These are phyloP conservation scores for Arabidopsis lyrata DNA, from an alignment of 441 rosid species.

Conservation along the genomic window DNA sequence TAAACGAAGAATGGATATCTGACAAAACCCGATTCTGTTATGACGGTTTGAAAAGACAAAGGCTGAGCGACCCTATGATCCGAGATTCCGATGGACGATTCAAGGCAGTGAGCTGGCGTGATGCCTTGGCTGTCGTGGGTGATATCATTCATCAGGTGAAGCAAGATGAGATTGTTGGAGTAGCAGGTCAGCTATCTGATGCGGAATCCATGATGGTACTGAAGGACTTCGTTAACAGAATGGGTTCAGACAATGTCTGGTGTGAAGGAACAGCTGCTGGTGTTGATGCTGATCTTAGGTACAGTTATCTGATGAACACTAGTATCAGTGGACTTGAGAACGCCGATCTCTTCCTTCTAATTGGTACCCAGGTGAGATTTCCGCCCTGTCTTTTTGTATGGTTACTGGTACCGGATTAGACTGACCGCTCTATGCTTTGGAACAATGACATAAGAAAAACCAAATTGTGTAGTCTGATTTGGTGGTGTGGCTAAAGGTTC, in stretches of 20 bases:
- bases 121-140: slow-evolving; percentile 88
- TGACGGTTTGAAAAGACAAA: slow-evolving; percentile 97
- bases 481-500: background rate
- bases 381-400: background rate
- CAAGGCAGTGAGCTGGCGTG: slow-evolving; percentile 89
- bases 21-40: slow-evolving; percentile 93
- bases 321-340: slow-evolving; percentile 90
- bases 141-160: slow-evolving; percentile 78
- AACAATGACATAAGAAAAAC: background rate
- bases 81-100: slow-evolving; percentile 92
- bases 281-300: slow-evolving; percentile 89
- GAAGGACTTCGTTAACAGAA: slow-evolving; percentile 85
- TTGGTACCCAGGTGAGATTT: slow-evolving; percentile 84
- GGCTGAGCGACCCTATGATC: slow-evolving; percentile 96
- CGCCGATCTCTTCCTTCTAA: slow-evolving; percentile 87
- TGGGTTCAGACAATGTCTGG: slow-evolving; percentile 91
- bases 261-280: slow-evolving; percentile 86
- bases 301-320: slow-evolving; percentile 86
- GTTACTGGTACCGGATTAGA: background rate
- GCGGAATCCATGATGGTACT: slow-evolving; percentile 98
- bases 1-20: slow-evolving; percentile 99
- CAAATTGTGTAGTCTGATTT: background rate
- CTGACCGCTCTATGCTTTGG: background rate
- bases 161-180: slow-evolving; percentile 85
- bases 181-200: slow-evolving; percentile 92